Percentiles rank a stretch among this genome's conserved stretches.
phyloP scores from a whole-genome alignment of 75 land plant species.

The Ceratopteris richardii region DNA sequence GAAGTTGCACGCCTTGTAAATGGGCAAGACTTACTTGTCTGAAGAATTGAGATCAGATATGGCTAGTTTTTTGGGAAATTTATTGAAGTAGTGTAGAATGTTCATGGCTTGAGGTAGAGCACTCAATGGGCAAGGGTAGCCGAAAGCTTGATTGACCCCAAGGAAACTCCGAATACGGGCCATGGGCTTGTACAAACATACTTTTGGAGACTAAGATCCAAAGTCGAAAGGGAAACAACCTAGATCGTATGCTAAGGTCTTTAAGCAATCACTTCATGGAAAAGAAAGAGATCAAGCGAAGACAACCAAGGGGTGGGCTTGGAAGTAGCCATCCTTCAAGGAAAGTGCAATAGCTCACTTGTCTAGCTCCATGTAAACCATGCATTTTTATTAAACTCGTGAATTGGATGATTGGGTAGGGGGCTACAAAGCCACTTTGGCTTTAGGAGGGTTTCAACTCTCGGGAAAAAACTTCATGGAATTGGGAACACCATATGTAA shows the following conservation, averaged over 20 bases:
- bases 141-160: too few species aligned
- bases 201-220: neutral
- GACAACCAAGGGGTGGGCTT: slow-evolving; percentile 6
- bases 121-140: too few species aligned
- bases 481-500: neutral
- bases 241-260: neutral
- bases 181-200: neutral
- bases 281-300: neutral
- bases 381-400: slow-evolving; percentile 11
- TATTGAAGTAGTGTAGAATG: slow-evolving; percentile 9
- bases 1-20: too few species aligned
- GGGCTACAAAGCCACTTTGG: neutral
- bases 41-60: slow-evolving; percentile 21
- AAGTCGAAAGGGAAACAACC: neutral
- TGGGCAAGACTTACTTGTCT: too few species aligned
- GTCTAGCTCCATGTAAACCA: slow-evolving; percentile 20
- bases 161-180: neutral
- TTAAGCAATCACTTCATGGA: slow-evolving; percentile 2
- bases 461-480: slow-evolving; percentile 11
- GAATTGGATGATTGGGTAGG: slow-evolving; percentile 26
- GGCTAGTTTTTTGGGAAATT: slow-evolving; percentile 21
- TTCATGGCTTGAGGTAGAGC: too few species aligned
- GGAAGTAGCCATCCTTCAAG: slow-evolving; percentile 7
- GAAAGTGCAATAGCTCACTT: slow-evolving; percentile 15
- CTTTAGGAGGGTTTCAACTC: neutral